These are phyloP conservation scores for Dendrocalamus latiflorus DNA, from an alignment of 202 grass and related monocot genomes.

Conservation along the genomic window DNA sequence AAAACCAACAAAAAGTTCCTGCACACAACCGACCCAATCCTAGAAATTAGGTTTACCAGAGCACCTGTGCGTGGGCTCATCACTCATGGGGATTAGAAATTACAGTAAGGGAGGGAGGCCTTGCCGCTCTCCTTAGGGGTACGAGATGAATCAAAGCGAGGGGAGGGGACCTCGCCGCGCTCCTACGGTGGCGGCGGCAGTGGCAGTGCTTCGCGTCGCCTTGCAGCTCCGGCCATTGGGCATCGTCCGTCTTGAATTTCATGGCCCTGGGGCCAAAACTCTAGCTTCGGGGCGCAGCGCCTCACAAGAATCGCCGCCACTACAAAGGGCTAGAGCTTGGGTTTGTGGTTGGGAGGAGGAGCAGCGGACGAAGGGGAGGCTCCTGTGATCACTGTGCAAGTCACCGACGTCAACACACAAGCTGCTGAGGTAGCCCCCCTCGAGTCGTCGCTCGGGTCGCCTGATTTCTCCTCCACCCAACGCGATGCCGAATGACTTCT, in stretches of 20 bases:
- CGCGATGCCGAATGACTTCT: too few species aligned
- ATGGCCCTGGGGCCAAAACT: conserved; percentile 43
- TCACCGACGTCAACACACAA: too few species aligned
- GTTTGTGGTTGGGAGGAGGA: background rate
- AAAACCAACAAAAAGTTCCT: background rate
- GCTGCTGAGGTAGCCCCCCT: too few species aligned
- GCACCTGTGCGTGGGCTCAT: background rate
- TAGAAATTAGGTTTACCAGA: background rate
- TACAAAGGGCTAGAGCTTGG: background rate
- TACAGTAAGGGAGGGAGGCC: background rate
- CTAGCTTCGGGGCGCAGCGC: conserved; percentile 29
- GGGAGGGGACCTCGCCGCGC: conserved; percentile 25
- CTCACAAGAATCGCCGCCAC: background rate
- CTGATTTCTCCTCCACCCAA: too few species aligned
- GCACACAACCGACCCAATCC: background rate
- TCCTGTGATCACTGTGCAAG: too few species aligned
- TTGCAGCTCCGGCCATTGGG: conserved; percentile 23
- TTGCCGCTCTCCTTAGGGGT: conserved; percentile 41
- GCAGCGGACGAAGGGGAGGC: too few species aligned
- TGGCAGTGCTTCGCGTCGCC: conserved; percentile 22
- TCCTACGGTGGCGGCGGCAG: background rate
- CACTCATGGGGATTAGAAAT: background rate
- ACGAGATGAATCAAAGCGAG: conserved; percentile 52
- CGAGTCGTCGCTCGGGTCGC: too few species aligned
- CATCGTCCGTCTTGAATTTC: conserved; percentile 34